These are phyloP conservation scores for Purpureocillium takamizusanense DNA, from an alignment of 2,329 filamentous ascomycete genomes.

Conservation along the genomic window DNA sequence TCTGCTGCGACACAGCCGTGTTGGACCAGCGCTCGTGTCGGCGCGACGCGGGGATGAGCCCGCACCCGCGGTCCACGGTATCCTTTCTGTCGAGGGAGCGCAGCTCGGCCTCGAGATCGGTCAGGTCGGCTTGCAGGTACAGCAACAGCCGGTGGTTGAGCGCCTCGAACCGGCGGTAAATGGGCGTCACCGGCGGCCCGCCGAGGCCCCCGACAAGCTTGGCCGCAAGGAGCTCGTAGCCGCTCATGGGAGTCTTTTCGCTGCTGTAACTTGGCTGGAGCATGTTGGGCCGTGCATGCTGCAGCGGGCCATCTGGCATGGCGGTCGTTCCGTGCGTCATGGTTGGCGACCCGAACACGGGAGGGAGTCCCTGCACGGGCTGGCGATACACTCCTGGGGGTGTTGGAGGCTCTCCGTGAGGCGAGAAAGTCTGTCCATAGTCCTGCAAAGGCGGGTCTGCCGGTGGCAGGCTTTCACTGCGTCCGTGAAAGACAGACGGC, in stretches of 20 bases:
- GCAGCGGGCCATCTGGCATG: neutral
- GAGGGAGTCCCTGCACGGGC: neutral
- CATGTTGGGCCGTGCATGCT: neutral
- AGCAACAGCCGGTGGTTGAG: slow-evolving; percentile 76
- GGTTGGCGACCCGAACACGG: neutral
- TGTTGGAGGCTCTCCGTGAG: too few relatives aligned
- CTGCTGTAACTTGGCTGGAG: neutral
- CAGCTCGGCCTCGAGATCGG: slow-evolving; percentile 72
- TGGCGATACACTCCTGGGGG: neutral
- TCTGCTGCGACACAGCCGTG: slow-evolving; percentile 49
- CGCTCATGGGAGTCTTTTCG: slow-evolving; percentile 35
- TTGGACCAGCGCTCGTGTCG: slow-evolving; percentile 45
- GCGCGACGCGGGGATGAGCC: slow-evolving; percentile 49
- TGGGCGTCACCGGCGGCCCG: slow-evolving; percentile 36
- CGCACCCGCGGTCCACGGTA: slow-evolving; percentile 34
- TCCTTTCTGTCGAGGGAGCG: slow-evolving; percentile 55
- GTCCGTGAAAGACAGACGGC: neutral
- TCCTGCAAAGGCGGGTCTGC: too few relatives aligned
- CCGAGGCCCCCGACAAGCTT: slow-evolving; percentile 28
- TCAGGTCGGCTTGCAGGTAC: slow-evolving; percentile 77
- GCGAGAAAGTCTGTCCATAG: too few relatives aligned
- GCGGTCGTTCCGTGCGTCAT: neutral
- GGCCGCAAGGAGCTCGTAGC: slow-evolving; percentile 55
- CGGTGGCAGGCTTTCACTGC: neutral
- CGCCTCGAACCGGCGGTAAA: slow-evolving; percentile 76